A percentile compares a stretch with the other conserved stretches of the same genome.
Conservation (phyloP, 2,329 filamentous ascomycete species). For the Diaporthe aspalathi region DNA sequence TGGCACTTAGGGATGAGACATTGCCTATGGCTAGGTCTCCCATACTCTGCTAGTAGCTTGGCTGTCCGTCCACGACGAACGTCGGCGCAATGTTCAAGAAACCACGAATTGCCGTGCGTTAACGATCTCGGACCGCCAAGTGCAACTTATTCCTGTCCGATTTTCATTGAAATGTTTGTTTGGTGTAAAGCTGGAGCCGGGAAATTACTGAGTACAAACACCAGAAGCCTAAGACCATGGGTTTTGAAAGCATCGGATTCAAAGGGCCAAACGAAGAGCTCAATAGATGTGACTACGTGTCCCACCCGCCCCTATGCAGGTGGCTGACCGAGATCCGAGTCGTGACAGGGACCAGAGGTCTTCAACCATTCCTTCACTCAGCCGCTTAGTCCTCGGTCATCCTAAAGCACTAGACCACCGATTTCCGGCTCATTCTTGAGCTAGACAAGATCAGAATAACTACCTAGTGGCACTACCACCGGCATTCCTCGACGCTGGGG, state of each 20-base stretch:
- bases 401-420: too few species aligned
- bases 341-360: not conserved
- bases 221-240: not conserved
- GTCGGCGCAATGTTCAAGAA: not conserved
- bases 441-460: too few species aligned
- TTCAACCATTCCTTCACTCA: not conserved
- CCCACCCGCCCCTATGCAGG: not conserved
- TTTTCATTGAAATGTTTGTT: not conserved
- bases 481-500: too few species aligned
- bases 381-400: not conserved
- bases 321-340: not conserved
- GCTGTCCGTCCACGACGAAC: not conserved
- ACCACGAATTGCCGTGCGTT: too few species aligned
- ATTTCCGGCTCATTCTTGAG: too few species aligned
- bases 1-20: not conserved
- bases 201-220: not conserved
- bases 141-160: not conserved
- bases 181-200: not conserved
- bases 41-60: not conserved
- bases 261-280: not conserved
- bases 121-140: rapidly evolving
- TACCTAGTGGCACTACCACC: too few species aligned
- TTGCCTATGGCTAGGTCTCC: not conserved
- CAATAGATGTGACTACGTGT: not conserved
- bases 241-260: not conserved